Conservation (phyloP, 176 grass and related monocot genomes). For the Lolium multiflorum region DNA sequence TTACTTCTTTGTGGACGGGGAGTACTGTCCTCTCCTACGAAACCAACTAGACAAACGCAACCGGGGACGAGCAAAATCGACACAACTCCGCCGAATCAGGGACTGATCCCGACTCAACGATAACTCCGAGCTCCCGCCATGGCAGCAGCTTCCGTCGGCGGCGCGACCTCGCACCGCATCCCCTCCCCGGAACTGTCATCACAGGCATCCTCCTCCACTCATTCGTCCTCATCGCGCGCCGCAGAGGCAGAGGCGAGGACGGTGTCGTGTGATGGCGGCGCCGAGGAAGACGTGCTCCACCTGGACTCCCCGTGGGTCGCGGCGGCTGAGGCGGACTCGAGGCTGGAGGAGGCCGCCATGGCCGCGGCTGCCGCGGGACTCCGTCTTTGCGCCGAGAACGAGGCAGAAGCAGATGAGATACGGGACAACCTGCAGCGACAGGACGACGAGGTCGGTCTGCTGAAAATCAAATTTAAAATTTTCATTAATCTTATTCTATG, state of each 20-base stretch:
- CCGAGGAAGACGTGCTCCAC: conserved; percentile 38
- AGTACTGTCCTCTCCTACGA: no score
- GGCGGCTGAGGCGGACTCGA: conserved; percentile 35
- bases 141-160: conserved; percentile 7
- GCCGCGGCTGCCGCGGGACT: neutral
- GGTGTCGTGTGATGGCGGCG: neutral
- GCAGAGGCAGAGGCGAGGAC: neutral
- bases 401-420: conserved; percentile 9
- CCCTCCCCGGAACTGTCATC: neutral
- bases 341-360: conserved; percentile 11
- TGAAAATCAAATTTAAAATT: neutral
- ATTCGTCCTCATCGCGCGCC: neutral
- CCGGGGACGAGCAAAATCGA: no score
- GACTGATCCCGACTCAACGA: neutral
- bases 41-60: no score
- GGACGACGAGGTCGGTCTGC: conserved; percentile 40
- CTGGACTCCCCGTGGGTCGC: conserved; percentile 47
- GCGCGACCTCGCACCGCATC: neutral
- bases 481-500: neutral
- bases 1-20: no score
- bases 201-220: neutral
- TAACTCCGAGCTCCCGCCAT: conserved; percentile 22
- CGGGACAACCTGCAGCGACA: conserved; percentile 46
- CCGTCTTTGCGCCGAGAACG: neutral
- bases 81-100: neutral